Evolutionary conservation across 2,329 filamentous ascomycete genomes (phyloP).

Genomic region (Huntiella moniliformis): DNA sequence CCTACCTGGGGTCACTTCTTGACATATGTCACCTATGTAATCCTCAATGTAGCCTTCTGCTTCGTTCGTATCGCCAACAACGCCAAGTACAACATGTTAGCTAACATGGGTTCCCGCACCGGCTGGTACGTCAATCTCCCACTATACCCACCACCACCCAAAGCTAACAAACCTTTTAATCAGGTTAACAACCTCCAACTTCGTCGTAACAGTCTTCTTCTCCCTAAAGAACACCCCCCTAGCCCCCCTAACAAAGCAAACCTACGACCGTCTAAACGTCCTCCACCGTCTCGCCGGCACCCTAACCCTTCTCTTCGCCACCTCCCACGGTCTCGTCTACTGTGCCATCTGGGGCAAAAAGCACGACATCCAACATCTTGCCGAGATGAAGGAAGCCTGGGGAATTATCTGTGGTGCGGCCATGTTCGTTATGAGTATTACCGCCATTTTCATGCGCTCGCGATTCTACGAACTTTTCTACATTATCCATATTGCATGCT

Average conservation of each 20-base stretch:
- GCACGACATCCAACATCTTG: conserved; percentile 18
- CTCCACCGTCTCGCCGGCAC: conserved; percentile 36
- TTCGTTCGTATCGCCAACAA: conserved; percentile 20
- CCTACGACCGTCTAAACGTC: conserved; percentile 39
- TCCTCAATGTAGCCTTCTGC: conserved; percentile 19
- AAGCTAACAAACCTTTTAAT: background rate
- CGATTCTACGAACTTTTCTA: conserved; percentile 39
- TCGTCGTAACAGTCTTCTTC: conserved; percentile 33
- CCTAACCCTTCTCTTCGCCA: conserved; percentile 25
- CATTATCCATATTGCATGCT: conserved; percentile 30
- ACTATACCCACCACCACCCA: background rate
- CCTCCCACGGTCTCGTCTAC: conserved; percentile 29
- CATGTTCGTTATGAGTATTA: conserved; percentile 24
- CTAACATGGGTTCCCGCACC: conserved; percentile 21
- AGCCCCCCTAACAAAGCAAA: conserved; percentile 31
- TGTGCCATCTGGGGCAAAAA: conserved; percentile 21
- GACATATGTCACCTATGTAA: conserved; percentile 17
- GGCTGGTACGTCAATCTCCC: conserved; percentile 19
- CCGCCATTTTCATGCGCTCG: conserved; percentile 25
- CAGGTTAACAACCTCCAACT: conserved; percentile 26
- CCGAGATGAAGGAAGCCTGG: conserved; percentile 23
- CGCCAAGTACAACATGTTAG: conserved; percentile 15
- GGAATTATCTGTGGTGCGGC: conserved; percentile 29
- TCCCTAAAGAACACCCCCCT: conserved; percentile 40
- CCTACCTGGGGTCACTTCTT: conserved; percentile 17